Evolutionary conservation across 2,329 filamentous ascomycete species (phyloP).

Genomic region (Dryadomyces quercivorus): DNA sequence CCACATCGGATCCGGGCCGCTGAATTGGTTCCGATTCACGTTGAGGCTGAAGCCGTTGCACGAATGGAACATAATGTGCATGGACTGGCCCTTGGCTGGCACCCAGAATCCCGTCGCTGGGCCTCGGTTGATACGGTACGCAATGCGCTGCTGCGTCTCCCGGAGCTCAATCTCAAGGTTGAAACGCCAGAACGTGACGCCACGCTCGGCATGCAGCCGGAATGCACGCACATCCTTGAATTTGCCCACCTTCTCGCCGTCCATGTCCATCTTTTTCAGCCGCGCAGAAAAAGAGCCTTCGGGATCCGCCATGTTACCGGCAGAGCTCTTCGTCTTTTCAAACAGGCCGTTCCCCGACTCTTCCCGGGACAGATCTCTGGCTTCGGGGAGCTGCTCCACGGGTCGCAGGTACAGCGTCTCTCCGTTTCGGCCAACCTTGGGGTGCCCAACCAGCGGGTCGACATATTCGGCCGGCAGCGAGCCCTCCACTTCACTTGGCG

Average conservation of each 20-base stretch:
- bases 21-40: conserved; percentile 67
- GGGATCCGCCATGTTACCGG: conserved; percentile 31
- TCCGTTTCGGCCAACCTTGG: conserved; percentile 74
- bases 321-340: conserved; percentile 48
- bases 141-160: conserved; percentile 68
- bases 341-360: conserved; percentile 79
- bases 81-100: conserved; percentile 66
- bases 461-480: conserved; percentile 68
- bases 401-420: conserved; percentile 80
- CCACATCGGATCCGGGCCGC: conserved; percentile 93
- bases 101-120: conserved; percentile 92
- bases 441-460: conserved; percentile 78
- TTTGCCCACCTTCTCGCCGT: conserved; percentile 71
- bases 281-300: conserved; percentile 42
- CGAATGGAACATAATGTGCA: conserved; percentile 99
- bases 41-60: conserved; percentile 89
- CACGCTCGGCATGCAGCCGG: conserved; percentile 72
- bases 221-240: conserved; percentile 75
- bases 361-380: conserved; percentile 62
- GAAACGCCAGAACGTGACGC: conserved; percentile 94
- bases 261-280: conserved; percentile 40
- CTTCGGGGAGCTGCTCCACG: conserved; percentile 73
- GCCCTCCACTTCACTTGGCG: conserved; percentile 54
- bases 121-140: conserved; percentile 89
- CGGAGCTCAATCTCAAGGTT: conserved; percentile 84